phyloP scores from a whole-genome alignment of 345 rosid genomes.

The Citrus mangshanensis region DNA sequence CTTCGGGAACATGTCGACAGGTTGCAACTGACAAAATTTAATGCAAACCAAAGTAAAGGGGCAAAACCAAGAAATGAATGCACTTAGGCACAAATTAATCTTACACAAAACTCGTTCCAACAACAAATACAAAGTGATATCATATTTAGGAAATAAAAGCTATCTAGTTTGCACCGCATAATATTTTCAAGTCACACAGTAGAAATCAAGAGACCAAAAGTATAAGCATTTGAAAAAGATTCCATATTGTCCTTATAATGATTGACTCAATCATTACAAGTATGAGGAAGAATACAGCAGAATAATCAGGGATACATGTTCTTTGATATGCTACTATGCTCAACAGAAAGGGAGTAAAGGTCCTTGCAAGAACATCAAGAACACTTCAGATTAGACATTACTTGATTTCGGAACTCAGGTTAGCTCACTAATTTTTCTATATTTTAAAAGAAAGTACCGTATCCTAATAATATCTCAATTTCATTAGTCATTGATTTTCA shows the following conservation, averaged over 20 bases:
- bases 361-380: neutral
- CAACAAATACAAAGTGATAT: neutral
- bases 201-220: neutral
- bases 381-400: neutral
- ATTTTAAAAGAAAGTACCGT: neutral
- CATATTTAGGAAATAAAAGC: neutral
- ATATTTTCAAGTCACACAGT: neutral
- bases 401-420: neutral
- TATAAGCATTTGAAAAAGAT: neutral
- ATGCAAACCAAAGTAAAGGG: conserved; percentile 26
- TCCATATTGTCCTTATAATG: neutral
- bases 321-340: neutral
- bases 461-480: neutral
- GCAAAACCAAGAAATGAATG: conserved; percentile 2
- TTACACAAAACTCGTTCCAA: neutral
- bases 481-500: neutral
- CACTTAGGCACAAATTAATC: neutral
- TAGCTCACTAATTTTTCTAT: neutral
- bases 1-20: conserved; percentile 55
- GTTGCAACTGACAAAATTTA: conserved; percentile 52
- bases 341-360: neutral
- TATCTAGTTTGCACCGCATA: neutral
- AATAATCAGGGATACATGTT: neutral
- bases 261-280: neutral
- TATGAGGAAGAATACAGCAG: neutral